phyloP scores from a whole-genome alignment of 2,329 filamentous ascomycete genomes.

The Cucurbitaria berberidis region DNA sequence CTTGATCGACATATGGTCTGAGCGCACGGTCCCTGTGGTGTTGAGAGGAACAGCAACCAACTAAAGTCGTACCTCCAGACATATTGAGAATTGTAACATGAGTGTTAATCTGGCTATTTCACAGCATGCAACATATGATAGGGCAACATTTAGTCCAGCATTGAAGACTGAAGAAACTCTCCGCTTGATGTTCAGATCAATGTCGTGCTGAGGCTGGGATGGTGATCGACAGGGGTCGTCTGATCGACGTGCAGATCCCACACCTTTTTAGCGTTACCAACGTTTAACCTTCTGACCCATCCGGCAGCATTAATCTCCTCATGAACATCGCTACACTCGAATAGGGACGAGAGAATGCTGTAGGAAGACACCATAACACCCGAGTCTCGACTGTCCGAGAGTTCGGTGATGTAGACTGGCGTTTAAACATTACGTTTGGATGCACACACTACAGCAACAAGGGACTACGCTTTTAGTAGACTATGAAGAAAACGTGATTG shows the following conservation, averaged over 20 bases:
- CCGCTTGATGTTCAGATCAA: not conserved
- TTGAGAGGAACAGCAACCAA: not conserved
- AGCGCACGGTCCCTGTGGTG: constrained; percentile 2
- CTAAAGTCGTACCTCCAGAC: no score
- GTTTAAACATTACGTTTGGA: no score
- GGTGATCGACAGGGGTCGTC: constrained; percentile 6
- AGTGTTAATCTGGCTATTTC: not conserved
- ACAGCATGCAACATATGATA: not conserved
- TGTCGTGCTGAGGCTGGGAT: constrained; percentile 1
- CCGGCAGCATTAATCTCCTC: not conserved
- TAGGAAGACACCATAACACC: no score
- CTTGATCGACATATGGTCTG: constrained; percentile 1
- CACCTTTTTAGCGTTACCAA: not conserved
- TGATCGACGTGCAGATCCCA: constrained; percentile 5
- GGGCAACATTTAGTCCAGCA: not conserved
- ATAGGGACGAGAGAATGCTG: no score
- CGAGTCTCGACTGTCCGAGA: not conserved
- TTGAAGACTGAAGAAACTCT: not conserved
- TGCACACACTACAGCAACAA: no score
- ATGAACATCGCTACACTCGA: not conserved
- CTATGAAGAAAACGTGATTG: no score
- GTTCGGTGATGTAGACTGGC: not conserved
- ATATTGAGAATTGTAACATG: not conserved
- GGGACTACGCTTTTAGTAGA: no score
- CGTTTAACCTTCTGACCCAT: not conserved